phyloP scores from a whole-genome alignment of 2,329 filamentous ascomycete species.

The Chaetomium sp. region DNA sequence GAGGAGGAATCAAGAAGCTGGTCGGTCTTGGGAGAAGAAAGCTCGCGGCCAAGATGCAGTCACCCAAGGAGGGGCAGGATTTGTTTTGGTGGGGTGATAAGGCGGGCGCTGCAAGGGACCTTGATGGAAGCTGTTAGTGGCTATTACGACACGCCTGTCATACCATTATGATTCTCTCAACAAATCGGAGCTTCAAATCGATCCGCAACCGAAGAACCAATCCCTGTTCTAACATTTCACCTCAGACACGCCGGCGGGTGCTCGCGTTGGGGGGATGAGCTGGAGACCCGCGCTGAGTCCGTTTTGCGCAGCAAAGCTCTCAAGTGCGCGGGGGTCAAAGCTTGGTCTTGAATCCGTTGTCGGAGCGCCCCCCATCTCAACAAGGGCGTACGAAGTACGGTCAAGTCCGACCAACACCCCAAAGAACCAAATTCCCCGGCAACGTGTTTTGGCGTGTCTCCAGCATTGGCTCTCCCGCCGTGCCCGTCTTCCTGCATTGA shows the following conservation, averaged over 20 bases:
- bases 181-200: constrained; percentile 8
- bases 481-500: background rate
- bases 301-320: constrained; percentile 1
- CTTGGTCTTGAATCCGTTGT: constrained; percentile 11
- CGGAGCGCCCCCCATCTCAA: constrained; percentile 10
- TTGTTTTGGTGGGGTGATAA: constrained; percentile 24
- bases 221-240: constrained; percentile 5
- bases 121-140: constrained; percentile 13
- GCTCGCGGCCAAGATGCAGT: constrained; percentile 14
- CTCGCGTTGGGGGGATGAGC: background rate
- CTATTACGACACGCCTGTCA: constrained; percentile 12
- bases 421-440: too few species aligned
- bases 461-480: background rate
- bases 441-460: background rate
- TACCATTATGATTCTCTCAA: constrained; percentile 1
- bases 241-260: background rate
- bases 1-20: constrained; percentile 11
- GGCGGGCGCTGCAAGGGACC: constrained; percentile 7
- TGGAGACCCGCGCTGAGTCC: background rate
- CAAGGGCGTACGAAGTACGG: background rate
- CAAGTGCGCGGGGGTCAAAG: constrained; percentile 8
- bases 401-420: background rate
- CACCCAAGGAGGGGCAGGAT: constrained; percentile 21
- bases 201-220: background rate
- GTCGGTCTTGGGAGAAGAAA: constrained; percentile 10